Base-by-base conservation (phyloP, 495 filamentous ascomycete genomes). In the Saxophila tyrrhenica region DNA sequence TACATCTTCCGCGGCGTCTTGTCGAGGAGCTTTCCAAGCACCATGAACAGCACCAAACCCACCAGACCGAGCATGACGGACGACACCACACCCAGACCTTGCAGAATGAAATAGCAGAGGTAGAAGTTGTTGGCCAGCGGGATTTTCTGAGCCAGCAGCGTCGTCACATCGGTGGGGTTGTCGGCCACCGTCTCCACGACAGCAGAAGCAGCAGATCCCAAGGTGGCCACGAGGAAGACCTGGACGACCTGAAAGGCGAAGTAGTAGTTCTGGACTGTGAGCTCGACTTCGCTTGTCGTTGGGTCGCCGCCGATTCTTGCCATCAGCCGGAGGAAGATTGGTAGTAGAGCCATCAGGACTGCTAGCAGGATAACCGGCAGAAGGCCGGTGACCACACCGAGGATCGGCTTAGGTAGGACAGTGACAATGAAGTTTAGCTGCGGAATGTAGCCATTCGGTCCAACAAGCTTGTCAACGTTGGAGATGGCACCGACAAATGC, bases 171-270 rank as follows among this genome's bases (percentile, higher is more conserved):
- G 2, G 64, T 58, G 7, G 92, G 94, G 2, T 86, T 57, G 0
- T 80, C 24, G 41, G 78, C 72, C 58, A 97, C 90, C 22, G 75
- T 44, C n/a, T 67, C 58, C 45, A 79, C 80, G 1, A 85, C 77
- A 0, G 88, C 75, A 15, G 89, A 87, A 2, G 86, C 81, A 1
- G 83, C 84, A 0, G 85, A 86, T 17, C 84, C 72, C 24, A 95
- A 41, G 1, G 92, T 97, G 1, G 88, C 76, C 25, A 98, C 80
- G 48, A 98, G 72, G 75, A 97, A 98, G 17, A 95, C 86, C 68
- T 98, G 91, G 25, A 98, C 75, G 41, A 98, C 85, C 67, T 95
- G 90, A 78, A 97, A 98, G 17, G 76, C 78, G 64, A 97, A 98
- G 74, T 94, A 98, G 47, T 77, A 86, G 64, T 94, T 94, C 65